Percentiles rank a stretch among this genome's conserved stretches.
These are phyloP conservation scores for Cafeteria roenbergensis DNA, from an alignment of 108 stramenopile species.

Conservation along the genomic window DNA sequence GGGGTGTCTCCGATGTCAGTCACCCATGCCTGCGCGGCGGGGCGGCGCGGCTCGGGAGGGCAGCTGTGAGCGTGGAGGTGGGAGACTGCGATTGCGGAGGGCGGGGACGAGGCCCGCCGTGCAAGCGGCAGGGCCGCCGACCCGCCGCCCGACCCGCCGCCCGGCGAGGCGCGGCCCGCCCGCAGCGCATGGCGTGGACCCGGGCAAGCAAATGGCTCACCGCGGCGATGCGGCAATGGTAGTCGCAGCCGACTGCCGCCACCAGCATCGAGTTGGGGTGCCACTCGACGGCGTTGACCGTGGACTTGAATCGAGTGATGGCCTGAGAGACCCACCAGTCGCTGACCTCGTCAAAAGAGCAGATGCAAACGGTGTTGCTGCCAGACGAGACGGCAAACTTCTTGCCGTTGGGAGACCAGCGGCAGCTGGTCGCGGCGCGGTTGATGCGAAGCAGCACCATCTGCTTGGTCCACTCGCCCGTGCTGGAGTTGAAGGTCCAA, in stretches of 20 bases:
- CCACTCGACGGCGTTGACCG: constrained; percentile 34
- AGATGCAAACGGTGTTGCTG: constrained; percentile 44
- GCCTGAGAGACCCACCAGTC: constrained; percentile 53
- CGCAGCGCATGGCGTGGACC: constrained; percentile 24
- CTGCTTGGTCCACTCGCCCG: constrained; percentile 32
- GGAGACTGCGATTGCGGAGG: neutral
- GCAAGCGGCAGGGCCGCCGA: constrained; percentile 24
- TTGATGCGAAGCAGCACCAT: constrained; percentile 45
- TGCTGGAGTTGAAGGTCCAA: constrained; percentile 33
- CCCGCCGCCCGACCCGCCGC: constrained; percentile 3
- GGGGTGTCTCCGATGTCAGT: too few relatives aligned
- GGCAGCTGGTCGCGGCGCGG: constrained; percentile 41
- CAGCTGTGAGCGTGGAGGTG: too few relatives aligned
- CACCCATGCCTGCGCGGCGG: too few relatives aligned
- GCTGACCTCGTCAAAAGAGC: constrained; percentile 32
- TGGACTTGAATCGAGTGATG: constrained; percentile 49
- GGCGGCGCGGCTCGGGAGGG: too few relatives aligned
- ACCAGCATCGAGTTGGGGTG: constrained; percentile 42
- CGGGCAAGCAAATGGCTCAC: constrained; percentile 40
- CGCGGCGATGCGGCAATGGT: neutral
- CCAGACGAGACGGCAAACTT: constrained; percentile 47
- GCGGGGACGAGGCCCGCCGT: constrained; percentile 28
- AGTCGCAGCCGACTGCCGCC: constrained; percentile 22
- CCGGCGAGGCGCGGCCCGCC: constrained; percentile 7
- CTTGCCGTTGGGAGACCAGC: constrained; percentile 45